Percentiles rank a stretch among this genome's conserved stretches.
Conservation (phyloP, 129 eudicot species). For the Artemisia tridentata region DNA sequence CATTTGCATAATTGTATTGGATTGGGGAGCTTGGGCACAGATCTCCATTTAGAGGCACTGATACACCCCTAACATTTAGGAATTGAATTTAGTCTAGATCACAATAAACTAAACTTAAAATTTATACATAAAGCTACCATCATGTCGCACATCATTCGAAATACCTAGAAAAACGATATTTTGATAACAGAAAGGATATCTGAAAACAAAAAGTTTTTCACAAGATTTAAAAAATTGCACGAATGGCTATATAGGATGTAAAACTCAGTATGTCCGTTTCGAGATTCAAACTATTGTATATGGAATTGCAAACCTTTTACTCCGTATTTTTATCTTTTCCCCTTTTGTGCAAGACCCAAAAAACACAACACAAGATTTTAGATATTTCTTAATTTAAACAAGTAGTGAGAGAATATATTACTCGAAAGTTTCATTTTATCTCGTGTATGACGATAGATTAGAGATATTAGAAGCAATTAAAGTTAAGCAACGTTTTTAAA, state of each 20-base stretch:
- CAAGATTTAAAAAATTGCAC: constrained; percentile 11
- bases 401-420: background rate
- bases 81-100: background rate
- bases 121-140: constrained; percentile 2
- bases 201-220: constrained; percentile 13
- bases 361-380: background rate
- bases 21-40: constrained; percentile 11
- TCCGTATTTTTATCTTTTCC: background rate
- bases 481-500: too few species aligned
- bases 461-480: too few species aligned
- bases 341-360: background rate
- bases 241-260: constrained; percentile 11
- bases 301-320: background rate
- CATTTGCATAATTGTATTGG: constrained; percentile 7
- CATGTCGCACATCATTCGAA: background rate
- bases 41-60: constrained; percentile 1
- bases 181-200: background rate
- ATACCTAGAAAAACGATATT: constrained; percentile 13
- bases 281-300: constrained; percentile 11
- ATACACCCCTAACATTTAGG: too few species aligned
- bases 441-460: too few species aligned
- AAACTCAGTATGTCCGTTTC: constrained; percentile 12
- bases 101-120: background rate
- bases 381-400: background rate
- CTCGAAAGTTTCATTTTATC: background rate